These are phyloP conservation scores for Extremus antarcticus DNA, from an alignment of 495 filamentous ascomycete species.

Conservation along the genomic window DNA sequence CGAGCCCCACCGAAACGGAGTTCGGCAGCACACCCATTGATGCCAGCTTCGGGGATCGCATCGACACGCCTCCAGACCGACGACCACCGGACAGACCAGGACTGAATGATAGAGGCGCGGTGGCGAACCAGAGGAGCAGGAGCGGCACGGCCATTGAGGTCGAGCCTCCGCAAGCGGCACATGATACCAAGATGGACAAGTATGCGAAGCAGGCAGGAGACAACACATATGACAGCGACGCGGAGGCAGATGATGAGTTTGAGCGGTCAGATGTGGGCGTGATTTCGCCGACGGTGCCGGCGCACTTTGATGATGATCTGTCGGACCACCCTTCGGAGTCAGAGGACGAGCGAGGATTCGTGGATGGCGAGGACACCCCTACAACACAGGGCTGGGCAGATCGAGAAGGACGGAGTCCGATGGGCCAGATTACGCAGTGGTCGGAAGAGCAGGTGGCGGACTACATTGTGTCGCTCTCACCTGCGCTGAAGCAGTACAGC, in stretches of 20 bases:
- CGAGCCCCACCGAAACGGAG: constrained; percentile 16
- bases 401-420: constrained; percentile 52
- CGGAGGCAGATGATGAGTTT: constrained; percentile 90
- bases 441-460: constrained; percentile 77
- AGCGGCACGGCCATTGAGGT: constrained; percentile 10
- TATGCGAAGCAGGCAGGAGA: constrained; percentile 19
- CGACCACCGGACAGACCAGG: neutral
- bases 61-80: constrained; percentile 8
- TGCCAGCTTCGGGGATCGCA: constrained; percentile 19
- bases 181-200: constrained; percentile 16
- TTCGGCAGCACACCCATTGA: constrained; percentile 19
- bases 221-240: constrained; percentile 59
- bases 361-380: constrained; percentile 60
- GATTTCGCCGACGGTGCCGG: constrained; percentile 60
- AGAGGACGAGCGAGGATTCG: constrained; percentile 10
- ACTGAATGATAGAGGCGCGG: neutral
- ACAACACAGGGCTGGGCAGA: constrained; percentile 68
- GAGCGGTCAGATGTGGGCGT: constrained; percentile 53
- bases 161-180: neutral
- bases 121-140: constrained; percentile 16
- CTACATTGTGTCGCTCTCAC: constrained; percentile 43
- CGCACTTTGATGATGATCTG: constrained; percentile 76
- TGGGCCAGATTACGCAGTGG: constrained; percentile 80
- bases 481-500: constrained; percentile 19
- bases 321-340: constrained; percentile 63